Evolutionary conservation across 2,329 filamentous ascomycete species (phyloP).

Genomic region (Fonsecaea multimorphosa): DNA sequence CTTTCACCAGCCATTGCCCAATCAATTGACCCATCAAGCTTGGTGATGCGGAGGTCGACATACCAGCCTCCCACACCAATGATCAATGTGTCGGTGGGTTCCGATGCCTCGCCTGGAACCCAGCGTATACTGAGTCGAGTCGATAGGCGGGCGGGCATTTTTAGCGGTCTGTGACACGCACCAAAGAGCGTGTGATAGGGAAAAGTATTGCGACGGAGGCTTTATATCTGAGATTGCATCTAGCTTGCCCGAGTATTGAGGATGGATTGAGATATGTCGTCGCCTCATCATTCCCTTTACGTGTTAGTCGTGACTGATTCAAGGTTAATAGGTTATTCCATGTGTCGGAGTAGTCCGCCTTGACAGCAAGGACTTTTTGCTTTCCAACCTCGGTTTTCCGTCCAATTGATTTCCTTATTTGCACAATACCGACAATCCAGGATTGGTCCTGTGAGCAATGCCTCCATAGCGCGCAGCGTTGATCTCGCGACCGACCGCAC

Average conservation of each 20-base stretch:
- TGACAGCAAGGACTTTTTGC: neutral
- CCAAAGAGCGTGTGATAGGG: neutral
- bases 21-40: slow-evolving; percentile 46
- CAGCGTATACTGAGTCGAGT: slow-evolving; percentile 53
- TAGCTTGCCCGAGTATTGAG: neutral
- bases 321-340: neutral
- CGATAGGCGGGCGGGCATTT: slow-evolving; percentile 40
- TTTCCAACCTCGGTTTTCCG: neutral
- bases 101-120: slow-evolving; percentile 49
- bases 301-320: neutral
- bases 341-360: slow-evolving; percentile 7
- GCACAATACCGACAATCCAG: neutral
- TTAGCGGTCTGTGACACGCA: neutral
- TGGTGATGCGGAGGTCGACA: slow-evolving; percentile 52
- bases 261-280: slow-evolving; percentile 7
- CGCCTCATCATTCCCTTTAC: slow-evolving; percentile 23
- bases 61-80: slow-evolving; percentile 53
- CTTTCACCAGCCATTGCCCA: slow-evolving; percentile 54
- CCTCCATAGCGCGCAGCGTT: neutral
- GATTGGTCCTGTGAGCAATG: neutral
- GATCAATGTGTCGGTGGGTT: slow-evolving; percentile 53
- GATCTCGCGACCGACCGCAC: neutral
- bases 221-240: neutral
- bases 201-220: too few species aligned
- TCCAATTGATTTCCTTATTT: neutral